Evolutionary conservation across 2,329 filamentous ascomycete genomes (phyloP), one percentile per base, ranked within the genome.

Genomic region (Sporothrix brasiliensis): DNA sequence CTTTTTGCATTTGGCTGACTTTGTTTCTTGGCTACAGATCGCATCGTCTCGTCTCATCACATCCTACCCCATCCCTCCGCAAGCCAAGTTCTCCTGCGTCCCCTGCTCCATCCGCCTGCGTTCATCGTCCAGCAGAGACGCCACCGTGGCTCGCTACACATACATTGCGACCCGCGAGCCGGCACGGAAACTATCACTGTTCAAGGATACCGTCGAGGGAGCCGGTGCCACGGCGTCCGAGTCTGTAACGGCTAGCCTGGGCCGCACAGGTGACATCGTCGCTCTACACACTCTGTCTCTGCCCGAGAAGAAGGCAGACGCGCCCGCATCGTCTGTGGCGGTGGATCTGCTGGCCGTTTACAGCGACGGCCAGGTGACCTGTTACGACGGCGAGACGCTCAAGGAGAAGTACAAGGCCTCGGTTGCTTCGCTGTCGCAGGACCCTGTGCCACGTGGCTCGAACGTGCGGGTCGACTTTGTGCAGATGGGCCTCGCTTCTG

Each of bases 31-130:
- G 4, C 9, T n/a, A 4, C 73, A 91, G 88, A 82, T 90, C 60
- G 83, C 87, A 3, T 85, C 87, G 3, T 86, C 88, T 6, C 83
- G 86, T 72, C 80, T 90, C 72, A 84, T 90, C 75, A 90, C 88
- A 7, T 90, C 88, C 1, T 90, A 90, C 77, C 88, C 88, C 27
- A 85, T 91, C 72, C 86, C 88, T 34, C 89, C 88, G 1, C 87
- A 89, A 77, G 85, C 88, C 68, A 83, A 83, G 67, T 89, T 91
- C 77, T 87, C 87, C 69, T 90, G 88, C 78, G 79, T 88, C 10
- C 85, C 88, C 24, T 85, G 83, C 77, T 90, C 88, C 19, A 77
- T 89, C 54, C 83, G 87, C 74, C 81, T 83, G 73, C 83, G 86
- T 74, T 81, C 81, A 60, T 78, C 83, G 13, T 81, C 81, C 27